A percentile compares a stretch with the other conserved stretches of the same genome.
phyloP scores from a whole-genome alignment of 176 grass and related monocot genomes.

The Rhynchospora pubera region DNA sequence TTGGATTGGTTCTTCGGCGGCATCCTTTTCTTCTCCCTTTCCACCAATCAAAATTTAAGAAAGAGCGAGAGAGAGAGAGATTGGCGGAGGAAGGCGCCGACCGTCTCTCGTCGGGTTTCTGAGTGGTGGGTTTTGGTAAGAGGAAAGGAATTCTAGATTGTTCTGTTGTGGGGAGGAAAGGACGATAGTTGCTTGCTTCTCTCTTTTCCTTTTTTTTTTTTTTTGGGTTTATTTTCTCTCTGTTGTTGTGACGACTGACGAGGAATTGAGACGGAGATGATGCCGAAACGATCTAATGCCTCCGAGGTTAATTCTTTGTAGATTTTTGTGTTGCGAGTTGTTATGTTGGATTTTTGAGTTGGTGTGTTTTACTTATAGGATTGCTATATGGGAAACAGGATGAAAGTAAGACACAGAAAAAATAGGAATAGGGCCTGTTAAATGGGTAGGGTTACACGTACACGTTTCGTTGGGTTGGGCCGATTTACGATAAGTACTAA shows the following conservation, averaged over 20 bases:
- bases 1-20: slow-evolving; percentile 78
- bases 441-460: neutral
- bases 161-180: neutral
- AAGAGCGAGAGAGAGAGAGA: slow-evolving; percentile 6
- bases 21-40: slow-evolving; percentile 38
- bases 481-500: neutral
- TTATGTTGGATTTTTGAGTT: neutral
- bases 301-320: neutral
- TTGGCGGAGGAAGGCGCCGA: neutral
- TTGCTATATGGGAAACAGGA: neutral
- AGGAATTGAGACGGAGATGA: neutral
- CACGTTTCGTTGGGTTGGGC: neutral
- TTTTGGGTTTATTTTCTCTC: neutral
- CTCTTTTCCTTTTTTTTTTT: neutral
- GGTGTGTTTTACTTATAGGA: neutral
- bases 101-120: neutral
- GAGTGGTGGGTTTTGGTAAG: neutral
- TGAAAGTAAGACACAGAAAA: neutral
- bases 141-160: slow-evolving; percentile 20
- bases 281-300: neutral
- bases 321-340: neutral
- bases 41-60: neutral
- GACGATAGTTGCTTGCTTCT: neutral
- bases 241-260: slow-evolving; percentile 6
- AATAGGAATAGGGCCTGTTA: neutral